Conservation (phyloP, 139 green algal genomes). For the Chlamydomonas sp. region DNA sequence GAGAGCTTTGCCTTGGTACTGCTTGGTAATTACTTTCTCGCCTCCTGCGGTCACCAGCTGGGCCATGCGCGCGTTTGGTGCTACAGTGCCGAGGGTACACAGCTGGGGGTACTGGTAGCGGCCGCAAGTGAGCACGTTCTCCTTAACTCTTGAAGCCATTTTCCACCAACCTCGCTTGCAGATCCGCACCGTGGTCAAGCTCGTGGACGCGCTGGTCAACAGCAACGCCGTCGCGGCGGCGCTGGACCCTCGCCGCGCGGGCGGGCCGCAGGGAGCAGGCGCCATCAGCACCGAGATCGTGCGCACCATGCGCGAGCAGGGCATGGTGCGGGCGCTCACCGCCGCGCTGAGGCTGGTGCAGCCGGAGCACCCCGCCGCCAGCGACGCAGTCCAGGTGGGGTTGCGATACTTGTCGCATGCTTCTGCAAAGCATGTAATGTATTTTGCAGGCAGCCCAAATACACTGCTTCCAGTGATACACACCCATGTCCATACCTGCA, state of each 20-base stretch:
- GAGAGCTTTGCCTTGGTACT: no score
- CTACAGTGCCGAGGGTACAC: no score
- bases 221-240: neutral
- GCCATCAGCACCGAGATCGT: conserved; percentile 73
- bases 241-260: conserved; percentile 1
- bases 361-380: conserved; percentile 63
- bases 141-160: no score
- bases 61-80: no score
- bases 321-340: conserved; percentile 73
- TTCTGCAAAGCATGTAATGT: neutral
- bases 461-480: no score
- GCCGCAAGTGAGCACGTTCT: no score
- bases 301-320: conserved; percentile 79
- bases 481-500: no score
- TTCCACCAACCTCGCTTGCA: conserved; percentile 9
- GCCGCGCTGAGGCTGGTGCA: conserved; percentile 65
- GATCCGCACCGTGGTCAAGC: conserved; percentile 65
- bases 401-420: neutral
- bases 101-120: no score
- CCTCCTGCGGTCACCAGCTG: no score
- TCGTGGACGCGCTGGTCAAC: conserved; percentile 49
- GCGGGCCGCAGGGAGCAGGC: neutral
- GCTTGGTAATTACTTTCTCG: no score
- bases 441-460: no score
- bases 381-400: neutral